Evolutionary conservation across 768 basidiomycete genomes (phyloP).

Genomic region (Glaciozyma martinii): DNA sequence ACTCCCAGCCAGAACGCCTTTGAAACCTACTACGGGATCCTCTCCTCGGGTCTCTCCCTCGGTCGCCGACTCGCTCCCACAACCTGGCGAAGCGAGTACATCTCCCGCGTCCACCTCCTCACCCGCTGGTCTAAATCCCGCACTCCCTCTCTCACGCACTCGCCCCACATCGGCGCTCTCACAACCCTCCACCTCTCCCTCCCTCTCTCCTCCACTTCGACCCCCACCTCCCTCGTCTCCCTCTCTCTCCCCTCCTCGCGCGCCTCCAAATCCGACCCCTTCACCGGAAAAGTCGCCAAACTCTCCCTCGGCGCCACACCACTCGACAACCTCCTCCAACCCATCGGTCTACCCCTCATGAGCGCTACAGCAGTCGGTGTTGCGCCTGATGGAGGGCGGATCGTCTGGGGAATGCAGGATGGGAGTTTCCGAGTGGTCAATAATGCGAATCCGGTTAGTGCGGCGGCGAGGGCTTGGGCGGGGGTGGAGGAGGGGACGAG

Average conservation of each 20-base stretch:
- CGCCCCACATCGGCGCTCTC: constrained; percentile 23
- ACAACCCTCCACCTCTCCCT: constrained; percentile 3
- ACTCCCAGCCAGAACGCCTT: constrained; percentile 8
- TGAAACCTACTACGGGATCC: constrained; percentile 19
- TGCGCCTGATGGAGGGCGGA: constrained; percentile 2
- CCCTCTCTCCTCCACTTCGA: not conserved
- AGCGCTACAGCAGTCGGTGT: not conserved
- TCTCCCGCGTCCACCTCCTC: not conserved
- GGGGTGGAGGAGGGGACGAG: not conserved
- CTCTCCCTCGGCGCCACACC: constrained; percentile 14
- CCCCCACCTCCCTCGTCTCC: constrained; percentile 5
- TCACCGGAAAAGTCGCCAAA: constrained; percentile 19
- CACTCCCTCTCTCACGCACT: constrained; percentile 2
- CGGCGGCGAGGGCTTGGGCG: not conserved
- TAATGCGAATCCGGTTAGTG: not conserved
- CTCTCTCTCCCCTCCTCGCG: constrained; percentile 16
- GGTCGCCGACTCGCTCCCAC: constrained; percentile 13
- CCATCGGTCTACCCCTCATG: constrained; percentile 8
- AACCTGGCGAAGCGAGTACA: constrained; percentile 24
- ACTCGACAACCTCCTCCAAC: constrained; percentile 20
- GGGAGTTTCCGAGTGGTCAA: constrained; percentile 8
- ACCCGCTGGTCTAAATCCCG: constrained; percentile 21
- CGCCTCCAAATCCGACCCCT: constrained; percentile 15
- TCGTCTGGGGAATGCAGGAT: constrained; percentile 28
- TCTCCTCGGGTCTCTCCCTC: not conserved